Evolutionary conservation across 2,329 filamentous ascomycete genomes (phyloP), one percentile per base, ranked within the genome.

Genomic region (Cladophialophora exuberans): DNA sequence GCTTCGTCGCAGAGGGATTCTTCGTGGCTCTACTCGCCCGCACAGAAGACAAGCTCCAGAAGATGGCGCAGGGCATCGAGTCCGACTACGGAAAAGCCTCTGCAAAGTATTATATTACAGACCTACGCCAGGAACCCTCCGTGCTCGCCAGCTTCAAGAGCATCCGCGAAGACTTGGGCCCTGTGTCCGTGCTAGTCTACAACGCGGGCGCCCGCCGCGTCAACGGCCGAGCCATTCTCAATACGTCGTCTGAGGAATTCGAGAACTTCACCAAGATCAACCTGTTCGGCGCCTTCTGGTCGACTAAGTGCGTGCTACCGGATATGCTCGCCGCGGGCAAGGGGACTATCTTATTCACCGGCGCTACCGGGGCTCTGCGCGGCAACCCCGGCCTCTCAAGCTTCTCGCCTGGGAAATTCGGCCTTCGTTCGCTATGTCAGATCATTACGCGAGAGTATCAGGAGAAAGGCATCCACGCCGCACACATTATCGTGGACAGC

Each of bases 401-500:
- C 42, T 62, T 62, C 50, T 59, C 59, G 50, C 59, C 59, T 5
- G 59, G 59, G 31, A 62, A 62, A 60, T 82, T 79, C 66, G 80
- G 76, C 2, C 62, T 80, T 50, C 70, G 80, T 7, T 79, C 80
- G 1, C 65, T 83, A 42, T 71, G 73, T 6, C 78, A 79, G 61
- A 75, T 71, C 41, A 68, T 82, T 31, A 79, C 79, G 2, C 75
- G 74, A 42, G 80, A 83, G 65, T 83, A 82, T 64, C 79, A 77
- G 0, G 79, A 79, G 0, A 69, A 80, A 62, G 80, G 80, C 7
- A 73, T 83, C 4, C 80, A 83, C 66, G 79, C 82, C 3, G 73
- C 75, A 7, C 80, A 83, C 69, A 77, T 77, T 1, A 77, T 82
- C 54, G 78, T 81, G 54, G 80, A 83, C 63, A 80, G 79, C 69